Evolutionary conservation across 2,329 filamentous ascomycete species (phyloP), one percentile per base, ranked within the genome.

Genomic region (Aspergillus floridensis): DNA sequence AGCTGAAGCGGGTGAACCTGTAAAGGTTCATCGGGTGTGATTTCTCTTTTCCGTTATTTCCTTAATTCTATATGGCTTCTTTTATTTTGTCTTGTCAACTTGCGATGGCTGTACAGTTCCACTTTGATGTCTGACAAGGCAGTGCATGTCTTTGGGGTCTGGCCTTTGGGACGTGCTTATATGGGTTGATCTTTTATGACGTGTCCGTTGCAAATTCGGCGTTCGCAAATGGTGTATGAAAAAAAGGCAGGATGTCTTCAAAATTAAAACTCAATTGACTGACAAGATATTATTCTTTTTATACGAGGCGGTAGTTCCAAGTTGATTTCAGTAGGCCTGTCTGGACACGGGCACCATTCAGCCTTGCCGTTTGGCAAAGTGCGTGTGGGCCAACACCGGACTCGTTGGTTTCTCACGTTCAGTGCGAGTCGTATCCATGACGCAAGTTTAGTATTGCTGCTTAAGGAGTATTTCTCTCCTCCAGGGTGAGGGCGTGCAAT

Each of bases 1-100:
- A 87, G 71, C 77, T 76, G 52, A 80, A 82, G 75, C 80, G 78
- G 62, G 82, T 86, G 59, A 83, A 80, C 75, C 79, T 87, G 66
- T 81, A 72, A 68, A 65, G 59, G 59, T 53, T 60, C 50, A 62
- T 53, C 58, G 49, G 52, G 61, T 61, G 57, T 62, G 57, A 64
- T 62, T 60, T 54, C 59, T 57, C 59, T 57, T 66, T 62, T 66
- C 67, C 58, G 59, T 67, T 59, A 53, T 60, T 67, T 70, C 56
- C 59, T 66, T 69, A 66, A 67, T 66, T 66, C 67, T 66, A 61
- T 69, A 68, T 65, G 67, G 68, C 63, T 70, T 61, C 51, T 61
- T 61, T 59, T 60, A 62, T 57, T 26, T 29, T 59, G 59, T 65
- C 61, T 66, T 64, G 59, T 62, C 58, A 57, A 56, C 47, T 62